phyloP scores from a whole-genome alignment of 768 basidiomycete species.

The Trametes cinnabarina region DNA sequence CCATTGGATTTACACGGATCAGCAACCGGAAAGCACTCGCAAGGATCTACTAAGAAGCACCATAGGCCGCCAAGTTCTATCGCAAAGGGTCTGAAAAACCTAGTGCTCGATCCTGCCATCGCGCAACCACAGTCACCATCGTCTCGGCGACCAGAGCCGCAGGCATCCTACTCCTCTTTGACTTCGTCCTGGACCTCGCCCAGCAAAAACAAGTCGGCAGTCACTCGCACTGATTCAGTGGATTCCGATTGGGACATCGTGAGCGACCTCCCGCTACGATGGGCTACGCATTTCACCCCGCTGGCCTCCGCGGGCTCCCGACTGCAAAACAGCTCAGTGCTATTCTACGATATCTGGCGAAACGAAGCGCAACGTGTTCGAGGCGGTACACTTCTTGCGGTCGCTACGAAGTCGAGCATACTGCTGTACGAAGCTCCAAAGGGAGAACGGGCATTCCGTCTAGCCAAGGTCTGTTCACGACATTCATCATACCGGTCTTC shows the following conservation, averaged over 20 bases:
- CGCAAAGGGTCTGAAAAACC: constrained; percentile 60
- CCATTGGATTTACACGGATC: constrained; percentile 61
- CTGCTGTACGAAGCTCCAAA: constrained; percentile 78
- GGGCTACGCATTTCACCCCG: constrained; percentile 86
- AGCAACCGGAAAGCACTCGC: constrained; percentile 43
- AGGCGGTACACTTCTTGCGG: constrained; percentile 59
- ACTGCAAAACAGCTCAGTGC: constrained; percentile 53
- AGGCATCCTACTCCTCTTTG: constrained; percentile 18
- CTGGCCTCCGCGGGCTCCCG: constrained; percentile 69
- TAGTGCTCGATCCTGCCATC: constrained; percentile 45
- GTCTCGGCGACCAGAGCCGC: constrained; percentile 31
- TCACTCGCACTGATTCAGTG: constrained; percentile 17
- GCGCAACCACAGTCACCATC: constrained; percentile 26
- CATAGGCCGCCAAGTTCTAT: constrained; percentile 57
- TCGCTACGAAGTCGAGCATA: constrained; percentile 72
- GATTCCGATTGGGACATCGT: constrained; percentile 59
- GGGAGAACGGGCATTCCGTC: constrained; percentile 79
- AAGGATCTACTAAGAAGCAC: constrained; percentile 34
- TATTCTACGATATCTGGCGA: constrained; percentile 68
- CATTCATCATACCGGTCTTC: neutral
- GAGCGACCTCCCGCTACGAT: constrained; percentile 70
- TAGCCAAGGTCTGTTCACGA: constrained; percentile 61
- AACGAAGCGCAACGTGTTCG: constrained; percentile 50
- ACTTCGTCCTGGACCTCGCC: constrained; percentile 16
- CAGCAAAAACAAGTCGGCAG: neutral